phyloP scores from a whole-genome alignment of 164 flowering plant species.

The Liquidambar formosana region DNA sequence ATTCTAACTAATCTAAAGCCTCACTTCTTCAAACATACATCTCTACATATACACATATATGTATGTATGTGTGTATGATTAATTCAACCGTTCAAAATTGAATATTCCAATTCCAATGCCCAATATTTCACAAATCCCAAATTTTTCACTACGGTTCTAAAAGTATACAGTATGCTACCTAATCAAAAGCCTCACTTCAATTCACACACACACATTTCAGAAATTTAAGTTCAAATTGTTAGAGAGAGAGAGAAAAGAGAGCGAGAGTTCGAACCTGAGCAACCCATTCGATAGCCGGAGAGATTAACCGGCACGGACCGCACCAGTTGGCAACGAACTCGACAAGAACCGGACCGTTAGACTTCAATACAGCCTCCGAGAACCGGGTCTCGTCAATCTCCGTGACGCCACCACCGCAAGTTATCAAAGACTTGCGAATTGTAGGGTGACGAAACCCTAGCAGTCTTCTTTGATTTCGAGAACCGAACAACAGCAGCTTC shows the following conservation, averaged over 20 bases:
- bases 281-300: slow-evolving; percentile 60
- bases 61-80: no score
- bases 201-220: no score
- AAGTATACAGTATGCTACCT: no score
- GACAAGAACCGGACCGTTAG: slow-evolving; percentile 75
- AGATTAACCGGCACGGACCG: slow-evolving; percentile 80
- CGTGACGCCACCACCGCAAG: slow-evolving; percentile 25
- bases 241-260: background rate
- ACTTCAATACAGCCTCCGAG: slow-evolving; percentile 49
- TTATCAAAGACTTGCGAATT: slow-evolving; percentile 1
- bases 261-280: slow-evolving; percentile 49
- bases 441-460: background rate
- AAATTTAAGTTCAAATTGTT: no score
- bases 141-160: no score
- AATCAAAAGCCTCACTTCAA: no score
- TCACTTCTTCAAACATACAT: no score
- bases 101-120: no score
- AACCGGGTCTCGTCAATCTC: slow-evolving; percentile 60
- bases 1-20: no score
- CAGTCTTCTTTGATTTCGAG: background rate
- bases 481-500: background rate
- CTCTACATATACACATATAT: no score
- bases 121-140: no score
- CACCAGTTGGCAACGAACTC: slow-evolving; percentile 91
- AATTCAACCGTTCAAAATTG: no score